These are phyloP conservation scores for Cydonia oblonga DNA, from an alignment of 331 rosid species.

Conservation along the genomic window DNA sequence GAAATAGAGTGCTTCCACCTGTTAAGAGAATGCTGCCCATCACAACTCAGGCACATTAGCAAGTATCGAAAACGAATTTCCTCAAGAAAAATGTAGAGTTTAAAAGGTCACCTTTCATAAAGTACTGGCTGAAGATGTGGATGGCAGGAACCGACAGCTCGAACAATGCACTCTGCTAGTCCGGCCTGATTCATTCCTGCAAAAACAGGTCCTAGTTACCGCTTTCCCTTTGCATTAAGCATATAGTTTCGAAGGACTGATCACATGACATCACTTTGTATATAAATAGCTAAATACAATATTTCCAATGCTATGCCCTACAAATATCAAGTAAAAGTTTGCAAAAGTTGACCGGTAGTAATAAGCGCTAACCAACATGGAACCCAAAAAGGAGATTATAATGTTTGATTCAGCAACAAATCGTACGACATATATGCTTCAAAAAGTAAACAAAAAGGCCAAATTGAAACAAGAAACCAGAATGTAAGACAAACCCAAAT, in stretches of 20 bases:
- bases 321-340: background rate
- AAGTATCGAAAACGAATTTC: background rate
- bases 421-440: background rate
- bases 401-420: background rate
- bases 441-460: background rate
- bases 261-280: background rate
- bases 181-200: slow-evolving; percentile 98
- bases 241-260: background rate
- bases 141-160: slow-evolving; percentile 78
- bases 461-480: background rate
- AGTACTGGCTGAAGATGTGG: slow-evolving; percentile 83
- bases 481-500: slow-evolving; percentile 52
- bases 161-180: slow-evolving; percentile 79
- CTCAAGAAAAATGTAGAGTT: background rate
- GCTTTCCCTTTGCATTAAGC: background rate
- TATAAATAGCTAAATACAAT: background rate
- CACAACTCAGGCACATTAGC: background rate
- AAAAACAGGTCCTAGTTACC: slow-evolving; percentile 10
- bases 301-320: background rate
- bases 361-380: background rate
- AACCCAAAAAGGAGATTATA: background rate
- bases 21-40: slow-evolving; percentile 72
- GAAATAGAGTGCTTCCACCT: slow-evolving; percentile 87
- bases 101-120: slow-evolving; percentile 51
- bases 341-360: background rate